Percentiles rank a stretch among this genome's conserved stretches.
Conservation (phyloP, 2,329 filamentous ascomycete genomes). For the Trichoderma brevicompactum region DNA sequence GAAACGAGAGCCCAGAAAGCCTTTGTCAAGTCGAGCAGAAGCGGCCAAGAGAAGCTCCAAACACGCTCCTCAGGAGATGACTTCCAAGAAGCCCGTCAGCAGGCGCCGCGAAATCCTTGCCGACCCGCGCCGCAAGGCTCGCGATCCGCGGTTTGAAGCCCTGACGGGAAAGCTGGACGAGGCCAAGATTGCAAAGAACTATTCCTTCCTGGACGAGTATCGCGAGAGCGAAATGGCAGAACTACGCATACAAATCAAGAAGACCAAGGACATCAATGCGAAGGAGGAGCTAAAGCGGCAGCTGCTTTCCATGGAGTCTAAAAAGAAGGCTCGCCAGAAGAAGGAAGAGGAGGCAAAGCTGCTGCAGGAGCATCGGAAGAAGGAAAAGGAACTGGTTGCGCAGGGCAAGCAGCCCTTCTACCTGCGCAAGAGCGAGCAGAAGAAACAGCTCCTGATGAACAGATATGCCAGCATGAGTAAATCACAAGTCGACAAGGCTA, state of each 20-base stretch:
- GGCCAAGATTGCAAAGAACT: conserved; percentile 68
- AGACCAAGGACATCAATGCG: conserved; percentile 64
- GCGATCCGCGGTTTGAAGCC: conserved; percentile 89
- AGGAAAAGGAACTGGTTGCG: conserved; percentile 82
- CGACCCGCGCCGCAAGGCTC: conserved; percentile 60
- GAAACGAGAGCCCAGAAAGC: conserved; percentile 7
- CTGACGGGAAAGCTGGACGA: conserved; percentile 59
- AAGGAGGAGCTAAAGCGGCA: conserved; percentile 73
- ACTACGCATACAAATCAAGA: conserved; percentile 69
- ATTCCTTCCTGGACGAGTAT: conserved; percentile 88
- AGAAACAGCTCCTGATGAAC: conserved; percentile 80
- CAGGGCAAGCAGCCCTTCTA: conserved; percentile 94
- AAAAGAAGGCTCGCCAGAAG: conserved; percentile 69
- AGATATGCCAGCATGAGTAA: conserved; percentile 83
- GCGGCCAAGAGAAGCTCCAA: conserved; percentile 64
- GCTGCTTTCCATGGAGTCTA: conserved; percentile 78
- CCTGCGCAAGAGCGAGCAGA: conserved; percentile 89
- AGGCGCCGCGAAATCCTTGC: conserved; percentile 75
- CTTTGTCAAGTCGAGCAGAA: conserved; percentile 30
- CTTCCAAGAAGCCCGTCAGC: conserved; percentile 81
- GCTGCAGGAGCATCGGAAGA: conserved; percentile 73
- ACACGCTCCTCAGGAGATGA: conserved; percentile 83
- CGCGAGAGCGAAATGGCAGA: conserved; percentile 79
- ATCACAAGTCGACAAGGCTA: conserved; percentile 79
- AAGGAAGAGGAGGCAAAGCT: conserved; percentile 73